phyloP scores from a whole-genome alignment of 495 filamentous ascomycete species.

The Hypoxylon lienhwacheense region DNA sequence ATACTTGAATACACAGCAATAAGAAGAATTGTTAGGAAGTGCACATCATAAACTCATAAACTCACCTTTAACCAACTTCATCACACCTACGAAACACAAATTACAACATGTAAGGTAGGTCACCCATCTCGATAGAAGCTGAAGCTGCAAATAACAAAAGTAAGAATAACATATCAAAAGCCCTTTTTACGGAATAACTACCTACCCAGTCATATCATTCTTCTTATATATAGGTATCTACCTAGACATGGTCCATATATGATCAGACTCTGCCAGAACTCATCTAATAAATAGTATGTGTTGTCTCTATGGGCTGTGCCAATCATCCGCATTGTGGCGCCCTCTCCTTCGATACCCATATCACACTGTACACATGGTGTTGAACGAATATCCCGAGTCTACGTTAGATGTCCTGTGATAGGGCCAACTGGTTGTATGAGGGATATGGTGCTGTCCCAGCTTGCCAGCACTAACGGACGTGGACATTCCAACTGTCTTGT shows the following conservation, averaged over 20 bases:
- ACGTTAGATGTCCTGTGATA: neutral
- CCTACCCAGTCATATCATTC: slow-evolving; percentile 2
- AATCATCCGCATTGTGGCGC: slow-evolving; percentile 10
- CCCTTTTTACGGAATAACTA: too few species aligned
- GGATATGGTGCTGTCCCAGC: slow-evolving; percentile 8
- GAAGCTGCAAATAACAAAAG: neutral
- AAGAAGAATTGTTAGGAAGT: too few species aligned
- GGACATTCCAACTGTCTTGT: neutral
- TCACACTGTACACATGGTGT: neutral
- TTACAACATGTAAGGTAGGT: too few species aligned
- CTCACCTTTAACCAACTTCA: too few species aligned
- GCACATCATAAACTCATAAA: too few species aligned
- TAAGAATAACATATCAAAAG: slow-evolving; percentile 14
- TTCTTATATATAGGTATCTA: slow-evolving; percentile 3
- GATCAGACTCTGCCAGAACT: neutral
- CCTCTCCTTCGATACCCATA: slow-evolving; percentile 4
- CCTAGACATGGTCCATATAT: neutral
- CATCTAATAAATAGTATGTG: slow-evolving; percentile 5
- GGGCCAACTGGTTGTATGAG: neutral
- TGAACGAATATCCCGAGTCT: neutral
- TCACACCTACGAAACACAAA: too few species aligned
- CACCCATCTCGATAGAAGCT: slow-evolving; percentile 2
- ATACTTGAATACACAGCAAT: too few species aligned
- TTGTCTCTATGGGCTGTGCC: slow-evolving; percentile 13
- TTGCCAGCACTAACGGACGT: slow-evolving; percentile 11